These are phyloP conservation scores for Neurospora pannonica DNA, from an alignment of 495 filamentous ascomycete genomes.

Conservation along the genomic window DNA sequence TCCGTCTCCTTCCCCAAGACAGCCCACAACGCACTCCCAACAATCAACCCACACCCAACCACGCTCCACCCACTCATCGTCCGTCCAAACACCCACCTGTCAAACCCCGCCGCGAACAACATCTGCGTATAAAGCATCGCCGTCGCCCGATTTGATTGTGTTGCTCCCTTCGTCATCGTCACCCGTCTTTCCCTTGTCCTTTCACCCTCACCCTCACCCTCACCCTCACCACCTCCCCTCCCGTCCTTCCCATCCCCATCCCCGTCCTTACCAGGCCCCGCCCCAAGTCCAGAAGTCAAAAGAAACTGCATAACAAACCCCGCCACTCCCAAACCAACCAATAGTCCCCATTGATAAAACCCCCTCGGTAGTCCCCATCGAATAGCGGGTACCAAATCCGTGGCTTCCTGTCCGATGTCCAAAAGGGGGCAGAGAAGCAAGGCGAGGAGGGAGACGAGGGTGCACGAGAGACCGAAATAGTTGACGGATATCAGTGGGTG, in stretches of 20 bases:
- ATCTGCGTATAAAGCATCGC: slow-evolving; percentile 91
- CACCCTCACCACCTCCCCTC: not conserved
- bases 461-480: slow-evolving; percentile 69
- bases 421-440: slow-evolving; percentile 42
- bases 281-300: slow-evolving; percentile 66
- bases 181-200: not conserved
- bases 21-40: slow-evolving; percentile 74
- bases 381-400: slow-evolving; percentile 29
- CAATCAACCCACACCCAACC: slow-evolving; percentile 65
- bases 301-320: slow-evolving; percentile 86
- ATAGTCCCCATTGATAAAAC: slow-evolving; percentile 56
- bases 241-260: not conserved
- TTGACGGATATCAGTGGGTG: slow-evolving; percentile 81
- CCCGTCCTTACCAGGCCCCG: not conserved
- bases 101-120: slow-evolving; percentile 80
- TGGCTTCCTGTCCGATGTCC: slow-evolving; percentile 24
- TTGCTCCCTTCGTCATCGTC: slow-evolving; percentile 25
- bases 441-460: slow-evolving; percentile 52
- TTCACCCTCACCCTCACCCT: not conserved
- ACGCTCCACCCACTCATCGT: slow-evolving; percentile 58
- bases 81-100: slow-evolving; percentile 67
- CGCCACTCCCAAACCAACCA: slow-evolving; percentile 59
- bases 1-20: slow-evolving; percentile 43
- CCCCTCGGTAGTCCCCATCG: slow-evolving; percentile 54
- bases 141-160: slow-evolving; percentile 60